phyloP scores from a whole-genome alignment of 164 flowering plant species.

The Aristolochia contorta region DNA sequence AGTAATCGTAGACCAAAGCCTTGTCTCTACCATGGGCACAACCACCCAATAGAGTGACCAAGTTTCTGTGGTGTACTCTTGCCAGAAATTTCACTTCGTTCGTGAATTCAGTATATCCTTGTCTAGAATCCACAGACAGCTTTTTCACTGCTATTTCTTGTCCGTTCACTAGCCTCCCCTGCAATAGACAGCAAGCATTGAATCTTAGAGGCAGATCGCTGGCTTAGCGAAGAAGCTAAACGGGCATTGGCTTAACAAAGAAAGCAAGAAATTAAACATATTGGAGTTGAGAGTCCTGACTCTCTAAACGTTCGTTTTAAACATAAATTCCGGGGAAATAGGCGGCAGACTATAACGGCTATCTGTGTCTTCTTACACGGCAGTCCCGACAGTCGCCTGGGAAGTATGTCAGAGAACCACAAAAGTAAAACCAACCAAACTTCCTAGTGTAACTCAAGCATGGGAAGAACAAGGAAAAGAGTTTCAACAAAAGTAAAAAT shows the following conservation, averaged over 20 bases:
- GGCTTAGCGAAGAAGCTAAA: too few relatives aligned
- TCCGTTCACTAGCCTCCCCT: constrained; percentile 17
- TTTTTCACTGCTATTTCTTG: constrained; percentile 22
- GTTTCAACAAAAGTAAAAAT: neutral
- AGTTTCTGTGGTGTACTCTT: constrained; percentile 19
- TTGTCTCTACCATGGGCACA: constrained; percentile 15
- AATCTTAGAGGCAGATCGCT: neutral
- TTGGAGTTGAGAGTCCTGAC: too few relatives aligned
- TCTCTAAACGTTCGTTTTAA: too few relatives aligned
- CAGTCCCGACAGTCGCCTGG: too few relatives aligned
- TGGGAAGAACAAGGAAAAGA: neutral
- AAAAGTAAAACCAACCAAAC: too few relatives aligned
- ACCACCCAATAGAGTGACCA: constrained; percentile 19
- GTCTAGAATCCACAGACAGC: constrained; percentile 12
- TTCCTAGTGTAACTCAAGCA: neutral
- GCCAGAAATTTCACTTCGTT: constrained; percentile 17
- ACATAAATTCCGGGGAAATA: too few relatives aligned
- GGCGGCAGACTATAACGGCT: too few relatives aligned
- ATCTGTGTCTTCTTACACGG: too few relatives aligned
- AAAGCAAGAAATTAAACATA: too few relatives aligned
- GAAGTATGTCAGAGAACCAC: neutral
- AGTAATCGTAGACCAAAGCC: constrained; percentile 19
- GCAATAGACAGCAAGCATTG: neutral
- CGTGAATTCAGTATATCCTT: constrained; percentile 17
- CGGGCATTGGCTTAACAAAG: too few relatives aligned